These are phyloP conservation scores for Exophiala phaeomuriformis DNA, from an alignment of 2,329 filamentous ascomycete species.

Conservation along the genomic window DNA sequence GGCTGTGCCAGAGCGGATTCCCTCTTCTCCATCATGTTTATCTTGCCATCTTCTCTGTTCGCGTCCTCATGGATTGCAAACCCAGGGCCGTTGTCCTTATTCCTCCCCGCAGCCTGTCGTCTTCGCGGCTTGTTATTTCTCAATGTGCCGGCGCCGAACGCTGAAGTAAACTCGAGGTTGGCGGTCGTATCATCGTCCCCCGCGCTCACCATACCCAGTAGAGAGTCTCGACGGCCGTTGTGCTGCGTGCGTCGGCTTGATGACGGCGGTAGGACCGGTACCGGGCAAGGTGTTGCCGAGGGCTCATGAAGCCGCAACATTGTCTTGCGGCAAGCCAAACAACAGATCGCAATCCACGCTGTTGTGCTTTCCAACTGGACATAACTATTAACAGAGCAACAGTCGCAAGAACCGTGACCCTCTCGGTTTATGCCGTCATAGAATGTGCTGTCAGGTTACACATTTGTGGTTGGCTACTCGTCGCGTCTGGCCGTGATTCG, in stretches of 20 bases:
- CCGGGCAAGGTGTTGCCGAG: conserved; percentile 17
- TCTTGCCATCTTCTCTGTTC: not conserved
- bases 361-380: too few relatives aligned
- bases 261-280: not conserved
- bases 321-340: not conserved
- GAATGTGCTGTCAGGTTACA: too few relatives aligned
- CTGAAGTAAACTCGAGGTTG: conserved; percentile 38
- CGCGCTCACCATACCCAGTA: not conserved
- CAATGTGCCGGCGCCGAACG: conserved; percentile 30
- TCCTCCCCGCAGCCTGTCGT: conserved; percentile 29
- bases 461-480: not conserved
- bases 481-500: not conserved
- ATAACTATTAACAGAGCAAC: too few relatives aligned
- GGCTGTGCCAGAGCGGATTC: conserved; percentile 22
- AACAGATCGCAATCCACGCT: not conserved
- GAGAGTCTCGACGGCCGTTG: not conserved
- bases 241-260: not conserved
- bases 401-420: too few relatives aligned
- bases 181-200: conserved; percentile 32
- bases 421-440: too few relatives aligned
- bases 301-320: conserved; percentile 2
- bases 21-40: conserved; percentile 12
- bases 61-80: conserved; percentile 38
- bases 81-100: conserved; percentile 25
- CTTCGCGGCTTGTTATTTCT: conserved; percentile 25